phyloP scores from a whole-genome alignment of 148 eudicot genomes.

The Dianthus caryophyllus region DNA sequence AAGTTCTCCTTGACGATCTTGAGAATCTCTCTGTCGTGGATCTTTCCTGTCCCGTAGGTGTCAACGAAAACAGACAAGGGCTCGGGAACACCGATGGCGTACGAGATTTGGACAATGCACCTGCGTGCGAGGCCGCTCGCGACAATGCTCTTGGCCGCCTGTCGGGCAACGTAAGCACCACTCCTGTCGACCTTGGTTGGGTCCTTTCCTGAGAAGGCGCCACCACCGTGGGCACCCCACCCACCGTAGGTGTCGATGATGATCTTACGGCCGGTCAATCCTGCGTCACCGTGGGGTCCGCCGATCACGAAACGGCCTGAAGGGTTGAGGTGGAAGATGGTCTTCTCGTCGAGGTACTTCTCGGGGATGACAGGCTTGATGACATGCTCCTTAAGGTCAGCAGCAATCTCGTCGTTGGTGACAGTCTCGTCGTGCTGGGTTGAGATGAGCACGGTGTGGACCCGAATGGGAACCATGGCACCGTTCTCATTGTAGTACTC shows the following conservation, averaged over 20 bases:
- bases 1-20: conserved; percentile 45
- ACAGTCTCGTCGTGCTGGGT: conserved; percentile 40
- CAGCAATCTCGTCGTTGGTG: conserved; percentile 39
- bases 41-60: conserved; percentile 43
- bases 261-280: conserved; percentile 52
- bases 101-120: conserved; percentile 46
- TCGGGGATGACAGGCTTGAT: conserved; percentile 47
- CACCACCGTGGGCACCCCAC: conserved; percentile 53
- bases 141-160: conserved; percentile 53
- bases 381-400: conserved; percentile 42
- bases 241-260: conserved; percentile 50
- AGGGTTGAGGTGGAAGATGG: conserved; percentile 56
- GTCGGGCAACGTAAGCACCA: conserved; percentile 47
- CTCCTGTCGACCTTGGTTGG: conserved; percentile 51
- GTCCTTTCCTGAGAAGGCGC: conserved; percentile 52
- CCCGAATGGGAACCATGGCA: conserved; percentile 38
- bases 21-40: conserved; percentile 42
- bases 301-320: conserved; percentile 51
- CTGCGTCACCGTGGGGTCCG: conserved; percentile 51
- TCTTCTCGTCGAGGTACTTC: conserved; percentile 51
- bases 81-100: conserved; percentile 50
- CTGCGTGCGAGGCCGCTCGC: conserved; percentile 46
- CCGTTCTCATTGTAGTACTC: conserved; percentile 38
- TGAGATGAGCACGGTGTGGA: conserved; percentile 37
- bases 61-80: conserved; percentile 49